These are phyloP conservation scores for Dictyostelium firmibasis DNA, from an alignment of 78 protist genomes.

Conservation along the genomic window DNA sequence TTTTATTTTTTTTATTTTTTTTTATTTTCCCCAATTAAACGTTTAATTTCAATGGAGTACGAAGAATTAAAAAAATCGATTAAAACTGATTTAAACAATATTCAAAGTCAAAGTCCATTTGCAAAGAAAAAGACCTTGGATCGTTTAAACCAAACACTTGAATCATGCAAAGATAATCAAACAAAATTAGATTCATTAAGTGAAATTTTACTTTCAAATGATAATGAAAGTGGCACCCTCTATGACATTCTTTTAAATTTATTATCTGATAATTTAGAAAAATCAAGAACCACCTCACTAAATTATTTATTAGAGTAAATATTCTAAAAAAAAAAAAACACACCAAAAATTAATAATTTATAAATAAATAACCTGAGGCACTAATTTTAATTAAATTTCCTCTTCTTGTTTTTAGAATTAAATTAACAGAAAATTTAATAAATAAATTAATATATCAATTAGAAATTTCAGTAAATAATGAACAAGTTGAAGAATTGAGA, in stretches of 20 bases:
- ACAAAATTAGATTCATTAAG: not conserved
- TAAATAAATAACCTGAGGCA: not conserved
- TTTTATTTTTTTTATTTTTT: too few species aligned
- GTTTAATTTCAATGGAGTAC: not conserved
- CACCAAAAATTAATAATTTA: not conserved
- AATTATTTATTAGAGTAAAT: not conserved
- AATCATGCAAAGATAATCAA: not conserved
- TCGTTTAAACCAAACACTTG: not conserved
- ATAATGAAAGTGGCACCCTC: not conserved
- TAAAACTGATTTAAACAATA: not conserved
- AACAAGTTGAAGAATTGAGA: slow-evolving; percentile 52
- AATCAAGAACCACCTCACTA: slow-evolving; percentile 21
- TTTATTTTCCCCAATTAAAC: too few species aligned
- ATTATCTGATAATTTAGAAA: slow-evolving; percentile 20
- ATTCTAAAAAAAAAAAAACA: not conserved
- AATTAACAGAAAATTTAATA: not conserved
- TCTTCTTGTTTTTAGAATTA: too few species aligned
- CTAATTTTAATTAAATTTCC: too few species aligned
- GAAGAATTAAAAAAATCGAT: not conserved
- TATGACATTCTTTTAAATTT: not conserved
- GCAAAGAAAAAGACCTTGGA: not conserved
- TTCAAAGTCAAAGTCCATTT: not conserved
- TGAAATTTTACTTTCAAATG: not conserved
- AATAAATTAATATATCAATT: slow-evolving; percentile 14
- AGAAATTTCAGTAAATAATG: not conserved